Conservation (phyloP, 768 basidiomycete species). For the Lactarius akahatsu region DNA sequence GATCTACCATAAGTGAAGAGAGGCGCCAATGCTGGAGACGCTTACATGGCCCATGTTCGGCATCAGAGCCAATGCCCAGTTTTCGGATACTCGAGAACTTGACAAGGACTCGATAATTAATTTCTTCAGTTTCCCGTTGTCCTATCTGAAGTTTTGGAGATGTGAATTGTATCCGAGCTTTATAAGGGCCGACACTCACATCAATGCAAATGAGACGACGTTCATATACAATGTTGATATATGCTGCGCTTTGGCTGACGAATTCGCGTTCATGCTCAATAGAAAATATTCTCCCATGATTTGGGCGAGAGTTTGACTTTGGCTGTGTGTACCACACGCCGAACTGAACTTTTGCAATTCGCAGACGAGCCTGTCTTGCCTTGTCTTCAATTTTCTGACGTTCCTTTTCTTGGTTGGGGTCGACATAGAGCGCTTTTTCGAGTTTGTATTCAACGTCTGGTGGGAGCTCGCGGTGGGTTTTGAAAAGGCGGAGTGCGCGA, state of each 20-base stretch:
- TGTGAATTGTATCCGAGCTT: neutral
- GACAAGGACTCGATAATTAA: conserved; percentile 15
- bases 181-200: conserved; percentile 39
- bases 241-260: conserved; percentile 45
- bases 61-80: conserved; percentile 18
- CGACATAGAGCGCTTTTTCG: conserved; percentile 36
- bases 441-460: conserved; percentile 27
- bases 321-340: conserved; percentile 51
- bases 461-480: conserved; percentile 17
- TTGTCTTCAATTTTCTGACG: conserved; percentile 31
- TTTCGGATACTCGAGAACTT: conserved; percentile 25
- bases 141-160: conserved; percentile 14
- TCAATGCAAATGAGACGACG: conserved; percentile 63
- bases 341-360: conserved; percentile 65
- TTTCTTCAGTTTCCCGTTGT: conserved; percentile 21
- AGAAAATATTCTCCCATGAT: conserved; percentile 48
- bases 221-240: conserved; percentile 64
- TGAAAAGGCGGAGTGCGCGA: conserved; percentile 31
- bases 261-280: conserved; percentile 66
- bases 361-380: conserved; percentile 47
- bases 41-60: conserved; percentile 5
- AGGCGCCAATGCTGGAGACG: neutral
- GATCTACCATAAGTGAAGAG: neutral
- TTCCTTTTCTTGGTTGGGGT: conserved; percentile 34
- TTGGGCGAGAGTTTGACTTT: conserved; percentile 24